Base-by-base conservation (phyloP, 805 yeast species). In the Kluyveromyces aestuarii region DNA sequence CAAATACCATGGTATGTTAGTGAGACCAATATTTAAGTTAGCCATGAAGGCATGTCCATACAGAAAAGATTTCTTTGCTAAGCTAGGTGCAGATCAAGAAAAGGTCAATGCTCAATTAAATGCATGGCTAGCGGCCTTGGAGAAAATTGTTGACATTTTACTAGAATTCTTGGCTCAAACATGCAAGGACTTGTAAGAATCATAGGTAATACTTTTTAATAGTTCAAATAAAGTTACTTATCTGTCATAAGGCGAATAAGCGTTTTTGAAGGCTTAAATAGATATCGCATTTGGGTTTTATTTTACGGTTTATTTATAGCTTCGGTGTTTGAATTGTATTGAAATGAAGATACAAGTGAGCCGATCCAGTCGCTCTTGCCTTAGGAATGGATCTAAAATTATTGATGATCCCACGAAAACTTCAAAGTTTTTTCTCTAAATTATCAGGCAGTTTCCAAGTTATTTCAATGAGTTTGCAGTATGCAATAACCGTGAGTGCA, bases 1-100 rank as follows among this genome's bases (percentile, higher is more conserved):
- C 51, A 81, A 88, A 67, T 82, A 80, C 70, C 96, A 88, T 71
- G 81, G 83, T 47, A 79, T 88, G 76, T 72, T 88, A 60, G 75
- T 88, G 53, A 84, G 83, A 62, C 96, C 96, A 27, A 80, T 89
- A 47, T 88, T 88, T 78, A 87, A 87, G 70, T 75, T 89, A 64
- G 96, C 96, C 44, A 89, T 88, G 96, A 86, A 85, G 68, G 95
- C 96, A 1, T 87, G 95, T 68, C 96, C 96, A 11, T 89, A 87
- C 70, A 80, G 96, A 72, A 80, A 79, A 64, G 95, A 81, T 62
- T 86, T 88, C 63, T 88, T 87, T 61, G 82, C 67, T 51, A 88
- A 87, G 72, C 76, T 88, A 58, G 96, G 96, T 49, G 74, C 75
- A 19, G 88, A 84, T 64, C 84, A 81, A 64, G 82, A 70, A 35